Base-by-base conservation (phyloP, 2,329 filamentous ascomycete species). In the Rutstroemia sp. region DNA sequence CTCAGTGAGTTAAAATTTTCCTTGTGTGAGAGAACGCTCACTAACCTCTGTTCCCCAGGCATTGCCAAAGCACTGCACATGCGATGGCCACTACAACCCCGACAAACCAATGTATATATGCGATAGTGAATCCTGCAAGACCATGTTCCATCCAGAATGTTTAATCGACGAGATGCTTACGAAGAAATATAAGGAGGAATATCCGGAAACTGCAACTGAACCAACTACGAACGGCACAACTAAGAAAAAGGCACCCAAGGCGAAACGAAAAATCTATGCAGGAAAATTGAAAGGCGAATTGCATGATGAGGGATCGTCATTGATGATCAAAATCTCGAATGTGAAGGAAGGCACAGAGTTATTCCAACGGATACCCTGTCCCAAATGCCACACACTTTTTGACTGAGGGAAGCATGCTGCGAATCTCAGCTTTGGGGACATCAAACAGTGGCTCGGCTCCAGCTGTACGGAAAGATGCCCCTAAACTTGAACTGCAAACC, bases 141-240 rank as follows among this genome's bases (percentile, higher is more conserved):
- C 66, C 14, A 70, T 71, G 67, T 66, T 73, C 38, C 72, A 74
- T 53, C 61, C 69, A 38, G 61, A 65, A 30, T 73, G 71, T 58
- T 56, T 73, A 30, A 49, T 68, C n/a, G 65, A 71, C 1, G 64
- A 66, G 17, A 60, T 66, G 21, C 60, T 71, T 16, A 56, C 45
- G 14, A 69, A 64, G 51, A 63, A 59, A 5, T 67, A 68, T 48
- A 50, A 63, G 21, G 56, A 61, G 8, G 52, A 57, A 19, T 49
- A 51, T 19, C 48, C 55, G 8, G 48, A 58, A 37, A 51, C 64
- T 23, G 61, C 56, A 7, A 38, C 56, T 1, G 50, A 54, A 9
- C 47, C 57, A 25, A 59, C 55, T 38, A 19, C 49, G 4, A 60
- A 59, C 12, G 53, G 51, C 19, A 64, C 62, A 44, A 38, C 44